phyloP scores from a whole-genome alignment of 345 rosid species.

The Dovyalis caffra region DNA sequence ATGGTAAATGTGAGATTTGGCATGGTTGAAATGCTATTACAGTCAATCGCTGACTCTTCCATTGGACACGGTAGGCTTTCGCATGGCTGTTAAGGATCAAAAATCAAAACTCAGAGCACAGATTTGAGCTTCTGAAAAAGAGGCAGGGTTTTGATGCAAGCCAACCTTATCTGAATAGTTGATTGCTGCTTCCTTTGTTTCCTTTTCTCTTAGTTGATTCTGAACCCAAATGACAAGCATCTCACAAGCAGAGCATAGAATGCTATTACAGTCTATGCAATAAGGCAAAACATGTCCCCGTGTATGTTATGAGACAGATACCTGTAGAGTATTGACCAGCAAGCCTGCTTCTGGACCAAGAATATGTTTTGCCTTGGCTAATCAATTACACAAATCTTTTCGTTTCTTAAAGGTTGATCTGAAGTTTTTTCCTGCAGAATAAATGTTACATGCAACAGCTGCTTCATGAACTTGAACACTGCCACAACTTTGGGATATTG shows the following conservation, averaged over 20 bases:
- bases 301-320: no score
- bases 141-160: neutral
- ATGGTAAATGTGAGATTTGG: constrained; percentile 63
- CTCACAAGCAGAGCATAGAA: constrained; percentile 54
- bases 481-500: constrained; percentile 60
- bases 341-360: no score
- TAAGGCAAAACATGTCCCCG: no score
- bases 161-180: constrained; percentile 54
- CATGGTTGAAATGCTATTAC: constrained; percentile 45
- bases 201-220: constrained; percentile 55
- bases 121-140: neutral
- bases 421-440: constrained; percentile 35
- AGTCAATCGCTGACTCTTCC: constrained; percentile 58
- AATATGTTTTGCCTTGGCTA: no score
- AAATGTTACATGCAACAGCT: constrained; percentile 70
- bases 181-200: constrained; percentile 53
- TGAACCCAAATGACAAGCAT: constrained; percentile 69
- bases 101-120: neutral
- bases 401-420: neutral
- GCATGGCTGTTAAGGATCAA: constrained; percentile 44
- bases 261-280: no score
- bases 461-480: constrained; percentile 55
- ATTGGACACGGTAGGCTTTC: constrained; percentile 67
- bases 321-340: no score
- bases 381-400: neutral